Base-by-base conservation (phyloP, 2,329 filamentous ascomycete species). In the Tolypocladium pustulatum region DNA sequence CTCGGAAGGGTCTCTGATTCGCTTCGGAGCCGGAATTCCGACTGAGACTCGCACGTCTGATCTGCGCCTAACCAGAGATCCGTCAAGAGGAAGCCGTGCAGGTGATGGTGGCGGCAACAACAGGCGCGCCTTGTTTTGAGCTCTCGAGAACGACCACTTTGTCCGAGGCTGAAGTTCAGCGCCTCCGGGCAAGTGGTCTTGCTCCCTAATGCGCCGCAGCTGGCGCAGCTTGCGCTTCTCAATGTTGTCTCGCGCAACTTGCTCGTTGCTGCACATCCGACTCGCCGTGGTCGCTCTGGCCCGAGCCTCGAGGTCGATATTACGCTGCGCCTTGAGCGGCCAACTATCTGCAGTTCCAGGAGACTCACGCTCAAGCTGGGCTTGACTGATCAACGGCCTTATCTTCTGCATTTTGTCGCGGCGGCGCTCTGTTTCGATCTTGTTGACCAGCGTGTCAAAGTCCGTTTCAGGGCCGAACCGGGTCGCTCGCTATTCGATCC, bases 401-500 rank as follows among this genome's bases (percentile, higher is more conserved):
- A 34, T 4, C 32, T 34, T 49, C n/a, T 37, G 38, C 13, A 40
- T 7, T 30, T 34, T 13, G 20, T 41, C 30, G 40, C 61, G 49
- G 25, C 32, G 40, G 4, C 46, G 43, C 10, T 57, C 56, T 49
- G 57, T 59, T 13, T 62, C 58, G 10, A 63, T 51, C 49, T 63
- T 59, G 52, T 51, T 59, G 13, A 69, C 20, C 38, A 66, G 59
- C 54, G 62, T 62, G 46, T 71, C 69, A 59, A 68, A 69, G 57
- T 64, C 61, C 60, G 66, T 62, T 60, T 60, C 65, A 61, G 65
- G 65, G 65, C 70, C 69, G 61, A 64, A 68, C 62, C 69, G 67
- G 61, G 67, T 60, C 66, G 70, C 66, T 64, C 65, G 66, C 71
- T 76, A 76, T 64, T 76, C 74, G 65, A 76, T 76, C 62, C 74